These are phyloP conservation scores for Tetratostichococcus sp. DNA, from an alignment of 139 green algal species.

Conservation along the genomic window DNA sequence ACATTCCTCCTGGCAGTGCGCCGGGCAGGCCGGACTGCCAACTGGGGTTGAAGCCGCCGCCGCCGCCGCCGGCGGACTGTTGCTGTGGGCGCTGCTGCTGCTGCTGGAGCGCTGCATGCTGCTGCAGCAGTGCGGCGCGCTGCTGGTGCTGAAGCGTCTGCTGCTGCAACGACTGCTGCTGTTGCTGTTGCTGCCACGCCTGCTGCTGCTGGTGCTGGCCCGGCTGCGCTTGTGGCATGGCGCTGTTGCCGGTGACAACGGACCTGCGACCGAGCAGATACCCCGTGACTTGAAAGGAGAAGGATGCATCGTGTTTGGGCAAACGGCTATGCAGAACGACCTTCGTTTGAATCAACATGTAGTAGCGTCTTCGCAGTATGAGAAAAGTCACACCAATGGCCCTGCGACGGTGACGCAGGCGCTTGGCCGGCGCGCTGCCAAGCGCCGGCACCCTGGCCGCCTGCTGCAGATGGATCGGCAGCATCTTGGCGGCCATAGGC, in stretches of 20 bases:
- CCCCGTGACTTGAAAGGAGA: too few relatives aligned
- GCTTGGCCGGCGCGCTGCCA: not conserved
- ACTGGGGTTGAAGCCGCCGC: not conserved
- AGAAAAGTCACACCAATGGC: not conserved
- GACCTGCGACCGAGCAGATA: too few relatives aligned
- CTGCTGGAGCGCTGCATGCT: not conserved
- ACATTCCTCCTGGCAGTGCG: not conserved
- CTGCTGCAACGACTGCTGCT: not conserved
- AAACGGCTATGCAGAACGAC: too few relatives aligned
- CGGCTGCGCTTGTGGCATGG: not conserved
- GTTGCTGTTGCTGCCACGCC: not conserved
- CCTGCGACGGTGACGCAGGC: not conserved
- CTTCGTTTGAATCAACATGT: too few relatives aligned
- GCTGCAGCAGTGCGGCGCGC: not conserved
- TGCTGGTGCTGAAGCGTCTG: not conserved
- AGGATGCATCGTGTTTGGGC: too few relatives aligned
- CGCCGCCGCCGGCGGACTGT: too few relatives aligned
- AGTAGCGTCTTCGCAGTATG: too few relatives aligned
- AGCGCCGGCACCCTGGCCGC: not conserved
- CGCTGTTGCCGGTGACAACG: not conserved
- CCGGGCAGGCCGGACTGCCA: not conserved
- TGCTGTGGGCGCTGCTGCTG: too few relatives aligned
- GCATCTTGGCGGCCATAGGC: not conserved
- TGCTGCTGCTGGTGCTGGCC: not conserved
- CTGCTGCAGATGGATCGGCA: not conserved